phyloP scores from a whole-genome alignment of 2,329 filamentous ascomycete species.

The Tolypocladium amazonense region DNA sequence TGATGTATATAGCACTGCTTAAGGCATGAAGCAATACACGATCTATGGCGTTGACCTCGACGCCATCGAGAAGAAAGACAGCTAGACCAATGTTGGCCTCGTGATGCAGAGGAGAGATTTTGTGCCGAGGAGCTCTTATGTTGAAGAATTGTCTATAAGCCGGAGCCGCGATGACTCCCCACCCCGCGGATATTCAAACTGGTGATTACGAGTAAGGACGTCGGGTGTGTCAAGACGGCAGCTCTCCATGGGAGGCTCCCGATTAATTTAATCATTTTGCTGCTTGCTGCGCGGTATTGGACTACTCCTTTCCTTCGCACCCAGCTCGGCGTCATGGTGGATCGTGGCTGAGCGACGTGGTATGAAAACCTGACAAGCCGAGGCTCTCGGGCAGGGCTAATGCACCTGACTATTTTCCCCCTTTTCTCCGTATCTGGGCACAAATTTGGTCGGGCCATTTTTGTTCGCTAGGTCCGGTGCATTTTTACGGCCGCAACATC shows the following conservation, averaged over 20 bases:
- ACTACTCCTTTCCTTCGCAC: neutral
- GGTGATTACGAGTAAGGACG: neutral
- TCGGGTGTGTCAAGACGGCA: neutral
- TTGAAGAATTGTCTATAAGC: neutral
- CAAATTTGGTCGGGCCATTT: neutral
- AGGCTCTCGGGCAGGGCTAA: neutral
- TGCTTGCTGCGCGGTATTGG: neutral
- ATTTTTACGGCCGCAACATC: too few relatives aligned
- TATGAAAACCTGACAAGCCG: neutral
- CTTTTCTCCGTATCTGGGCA: too few relatives aligned
- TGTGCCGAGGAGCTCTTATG: neutral
- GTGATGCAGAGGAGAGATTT: neutral
- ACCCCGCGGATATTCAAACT: neutral
- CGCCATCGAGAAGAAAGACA: neutral
- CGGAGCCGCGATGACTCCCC: neutral
- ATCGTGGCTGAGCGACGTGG: neutral
- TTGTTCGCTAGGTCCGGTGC: neutral
- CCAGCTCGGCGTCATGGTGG: neutral
- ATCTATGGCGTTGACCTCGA: neutral
- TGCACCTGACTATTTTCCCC: neutral
- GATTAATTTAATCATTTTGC: neutral
- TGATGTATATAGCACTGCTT: neutral
- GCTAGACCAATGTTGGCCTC: too few relatives aligned
- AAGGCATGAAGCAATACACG: neutral
- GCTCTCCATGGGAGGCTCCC: neutral